These are phyloP conservation scores for Turnera subulata DNA, from an alignment of 345 rosid genomes.

Conservation along the genomic window DNA sequence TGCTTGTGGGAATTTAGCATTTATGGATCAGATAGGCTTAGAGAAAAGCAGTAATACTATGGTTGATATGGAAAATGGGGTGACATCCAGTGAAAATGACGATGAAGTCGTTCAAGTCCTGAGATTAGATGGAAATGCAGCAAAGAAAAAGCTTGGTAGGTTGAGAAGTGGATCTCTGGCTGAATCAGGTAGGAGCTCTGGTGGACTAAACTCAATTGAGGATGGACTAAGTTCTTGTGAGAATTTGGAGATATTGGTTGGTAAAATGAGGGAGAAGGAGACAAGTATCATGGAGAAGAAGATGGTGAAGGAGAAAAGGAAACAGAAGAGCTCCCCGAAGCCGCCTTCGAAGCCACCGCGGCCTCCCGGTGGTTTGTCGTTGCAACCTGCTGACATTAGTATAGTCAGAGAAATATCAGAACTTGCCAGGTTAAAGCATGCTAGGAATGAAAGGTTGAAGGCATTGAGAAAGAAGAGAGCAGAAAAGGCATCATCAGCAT, in stretches of 20 bases:
- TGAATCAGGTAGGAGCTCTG: background rate
- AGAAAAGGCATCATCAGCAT: slow-evolving; percentile 23
- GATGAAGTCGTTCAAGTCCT: slow-evolving; percentile 1
- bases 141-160: slow-evolving; percentile 6
- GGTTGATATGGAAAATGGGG: slow-evolving; percentile 31
- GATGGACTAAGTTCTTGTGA: slow-evolving; percentile 9
- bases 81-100: slow-evolving; percentile 2
- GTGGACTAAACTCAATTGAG: background rate
- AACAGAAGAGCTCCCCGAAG: background rate
- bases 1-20: too few relatives aligned
- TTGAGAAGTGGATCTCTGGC: slow-evolving; percentile 6
- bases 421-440: slow-evolving; percentile 23
- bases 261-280: background rate
- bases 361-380: slow-evolving; percentile 21
- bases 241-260: slow-evolving; percentile 1
- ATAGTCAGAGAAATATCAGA: slow-evolving; percentile 29
- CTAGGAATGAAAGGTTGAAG: slow-evolving; percentile 19
- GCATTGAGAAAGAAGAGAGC: slow-evolving; percentile 24
- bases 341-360: slow-evolving; percentile 32
- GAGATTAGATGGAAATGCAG: too few relatives aligned
- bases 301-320: slow-evolving; percentile 12
- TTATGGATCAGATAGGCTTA: slow-evolving; percentile 4
- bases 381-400: slow-evolving; percentile 20
- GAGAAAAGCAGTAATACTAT: slow-evolving; percentile 13
- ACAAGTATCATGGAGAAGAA: background rate